These are phyloP conservation scores for Russula griseocarnosa DNA, from an alignment of 768 basidiomycete genomes.

Conservation along the genomic window DNA sequence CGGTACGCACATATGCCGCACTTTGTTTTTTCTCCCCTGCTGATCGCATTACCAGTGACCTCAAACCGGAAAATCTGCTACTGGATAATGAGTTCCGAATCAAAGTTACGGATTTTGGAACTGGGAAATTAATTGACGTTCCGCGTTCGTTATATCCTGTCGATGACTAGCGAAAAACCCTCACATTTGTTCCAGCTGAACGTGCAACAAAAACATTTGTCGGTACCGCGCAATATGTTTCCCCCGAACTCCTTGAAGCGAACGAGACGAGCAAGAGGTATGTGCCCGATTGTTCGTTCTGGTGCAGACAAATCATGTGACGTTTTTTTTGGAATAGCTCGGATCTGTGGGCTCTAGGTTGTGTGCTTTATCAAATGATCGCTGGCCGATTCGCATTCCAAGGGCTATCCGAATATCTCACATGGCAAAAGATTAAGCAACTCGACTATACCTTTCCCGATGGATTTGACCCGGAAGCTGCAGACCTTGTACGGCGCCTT, in stretches of 20 bases:
- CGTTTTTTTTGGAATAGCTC: slow-evolving; percentile 48
- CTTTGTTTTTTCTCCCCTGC: slow-evolving; percentile 8
- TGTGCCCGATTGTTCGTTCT: slow-evolving; percentile 20
- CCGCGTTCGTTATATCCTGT: slow-evolving; percentile 43
- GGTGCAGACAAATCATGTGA: slow-evolving; percentile 1
- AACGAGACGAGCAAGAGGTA: slow-evolving; percentile 77
- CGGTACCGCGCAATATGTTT: slow-evolving; percentile 86
- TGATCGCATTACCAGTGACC: slow-evolving; percentile 45
- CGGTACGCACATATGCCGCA: slow-evolving; percentile 42
- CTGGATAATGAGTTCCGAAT: slow-evolving; percentile 83
- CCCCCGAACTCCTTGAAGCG: slow-evolving; percentile 75
- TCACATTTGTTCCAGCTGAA: slow-evolving; percentile 38
- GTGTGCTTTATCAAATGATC: slow-evolving; percentile 91
- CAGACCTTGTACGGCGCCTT: slow-evolving; percentile 72
- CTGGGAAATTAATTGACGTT: slow-evolving; percentile 68
- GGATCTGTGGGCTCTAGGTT: slow-evolving; percentile 94
- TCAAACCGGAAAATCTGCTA: slow-evolving; percentile 86
- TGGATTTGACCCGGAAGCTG: slow-evolving; percentile 76
- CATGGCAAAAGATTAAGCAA: slow-evolving; percentile 90
- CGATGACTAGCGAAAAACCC: slow-evolving; percentile 28
- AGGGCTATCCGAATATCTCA: slow-evolving; percentile 87
- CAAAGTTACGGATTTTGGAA: slow-evolving; percentile 97
- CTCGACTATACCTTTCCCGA: slow-evolving; percentile 85
- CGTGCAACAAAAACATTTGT: slow-evolving; percentile 68
- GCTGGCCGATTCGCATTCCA: slow-evolving; percentile 89